These are phyloP conservation scores for Fusarium pilosicola DNA, from an alignment of 2,329 filamentous ascomycete genomes.

Conservation along the genomic window DNA sequence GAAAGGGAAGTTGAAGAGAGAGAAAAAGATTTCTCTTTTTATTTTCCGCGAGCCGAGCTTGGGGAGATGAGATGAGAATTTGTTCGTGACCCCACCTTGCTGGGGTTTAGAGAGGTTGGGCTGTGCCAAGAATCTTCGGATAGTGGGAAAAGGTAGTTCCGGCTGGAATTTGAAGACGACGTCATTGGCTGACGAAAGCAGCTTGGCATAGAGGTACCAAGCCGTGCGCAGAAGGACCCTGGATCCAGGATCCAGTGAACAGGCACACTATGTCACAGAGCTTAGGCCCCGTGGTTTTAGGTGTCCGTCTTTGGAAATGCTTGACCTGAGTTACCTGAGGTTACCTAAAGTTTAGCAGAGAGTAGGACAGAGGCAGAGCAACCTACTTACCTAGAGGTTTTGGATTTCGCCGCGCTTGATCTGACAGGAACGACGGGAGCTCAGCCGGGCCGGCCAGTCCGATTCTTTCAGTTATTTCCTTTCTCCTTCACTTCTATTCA, in stretches of 20 bases:
- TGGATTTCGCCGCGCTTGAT: slow-evolving; percentile 21
- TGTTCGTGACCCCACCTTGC: slow-evolving; percentile 42
- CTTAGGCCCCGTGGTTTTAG: slow-evolving; percentile 15
- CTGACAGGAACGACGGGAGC: slow-evolving; percentile 1
- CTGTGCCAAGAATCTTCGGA: slow-evolving; percentile 25
- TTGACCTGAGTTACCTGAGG: not conserved
- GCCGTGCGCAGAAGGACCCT: slow-evolving; percentile 29
- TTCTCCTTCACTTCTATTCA: slow-evolving; percentile 17
- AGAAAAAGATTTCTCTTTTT: slow-evolving; percentile 38
- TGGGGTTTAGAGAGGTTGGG: slow-evolving; percentile 42
- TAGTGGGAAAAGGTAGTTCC: slow-evolving; percentile 25
- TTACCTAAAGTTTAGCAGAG: not conserved
- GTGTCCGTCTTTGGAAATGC: slow-evolving; percentile 19
- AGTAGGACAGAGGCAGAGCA: not conserved
- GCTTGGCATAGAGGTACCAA: slow-evolving; percentile 17
- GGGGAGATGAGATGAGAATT: slow-evolving; percentile 46
- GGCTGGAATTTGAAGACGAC: slow-evolving; percentile 13
- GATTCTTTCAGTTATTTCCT: slow-evolving; percentile 11
- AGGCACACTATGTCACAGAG: slow-evolving; percentile 19
- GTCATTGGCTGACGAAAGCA: slow-evolving; percentile 44
- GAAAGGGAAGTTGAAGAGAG: slow-evolving; percentile 13
- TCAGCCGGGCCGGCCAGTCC: slow-evolving; percentile 23
- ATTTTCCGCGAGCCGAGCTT: slow-evolving; percentile 41
- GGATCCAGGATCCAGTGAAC: slow-evolving; percentile 14
- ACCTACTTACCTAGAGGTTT: slow-evolving; percentile 8